phyloP scores from a whole-genome alignment of 148 eudicot species.

The Rhododendron ovatum region DNA sequence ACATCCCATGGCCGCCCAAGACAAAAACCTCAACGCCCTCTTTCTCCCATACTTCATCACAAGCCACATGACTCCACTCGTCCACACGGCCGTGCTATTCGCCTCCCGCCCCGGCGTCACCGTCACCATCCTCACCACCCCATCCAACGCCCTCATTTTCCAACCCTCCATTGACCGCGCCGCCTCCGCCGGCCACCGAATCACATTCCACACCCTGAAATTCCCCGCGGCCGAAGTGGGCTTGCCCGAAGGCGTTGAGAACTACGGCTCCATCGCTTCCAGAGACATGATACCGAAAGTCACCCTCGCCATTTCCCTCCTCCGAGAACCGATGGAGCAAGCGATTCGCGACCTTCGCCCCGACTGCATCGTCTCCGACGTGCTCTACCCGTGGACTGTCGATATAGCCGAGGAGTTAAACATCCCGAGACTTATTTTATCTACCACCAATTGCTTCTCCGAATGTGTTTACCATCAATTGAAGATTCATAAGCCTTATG shows the following conservation, averaged over 20 bases:
- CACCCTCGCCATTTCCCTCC: not conserved
- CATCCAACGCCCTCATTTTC: slow-evolving; percentile 20
- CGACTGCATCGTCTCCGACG: slow-evolving; percentile 35
- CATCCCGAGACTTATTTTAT: slow-evolving; percentile 32
- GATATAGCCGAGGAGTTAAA: slow-evolving; percentile 28
- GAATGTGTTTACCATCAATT: slow-evolving; percentile 12
- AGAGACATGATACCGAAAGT: slow-evolving; percentile 9
- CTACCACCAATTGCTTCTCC: slow-evolving; percentile 21
- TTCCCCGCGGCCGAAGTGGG: slow-evolving; percentile 32
- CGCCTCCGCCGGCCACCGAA: slow-evolving; percentile 3
- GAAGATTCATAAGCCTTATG: slow-evolving; percentile 16
- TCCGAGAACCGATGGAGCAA: slow-evolving; percentile 24
- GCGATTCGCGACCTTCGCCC: slow-evolving; percentile 19
- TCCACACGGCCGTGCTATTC: too few relatives aligned
- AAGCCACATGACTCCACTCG: too few relatives aligned
- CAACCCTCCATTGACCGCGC: slow-evolving; percentile 9
- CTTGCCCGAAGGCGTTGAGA: slow-evolving; percentile 30
- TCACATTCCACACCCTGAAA: slow-evolving; percentile 14
- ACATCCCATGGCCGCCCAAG: too few relatives aligned
- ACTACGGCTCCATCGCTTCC: slow-evolving; percentile 8
- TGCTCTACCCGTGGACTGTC: slow-evolving; percentile 24
- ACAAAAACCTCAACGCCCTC: too few relatives aligned
- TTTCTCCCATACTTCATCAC: too few relatives aligned
- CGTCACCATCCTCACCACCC: too few relatives aligned
- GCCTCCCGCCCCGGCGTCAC: too few relatives aligned